Base-by-base conservation (phyloP, 306 rosid genomes). In the Vigna nakashimae region DNA sequence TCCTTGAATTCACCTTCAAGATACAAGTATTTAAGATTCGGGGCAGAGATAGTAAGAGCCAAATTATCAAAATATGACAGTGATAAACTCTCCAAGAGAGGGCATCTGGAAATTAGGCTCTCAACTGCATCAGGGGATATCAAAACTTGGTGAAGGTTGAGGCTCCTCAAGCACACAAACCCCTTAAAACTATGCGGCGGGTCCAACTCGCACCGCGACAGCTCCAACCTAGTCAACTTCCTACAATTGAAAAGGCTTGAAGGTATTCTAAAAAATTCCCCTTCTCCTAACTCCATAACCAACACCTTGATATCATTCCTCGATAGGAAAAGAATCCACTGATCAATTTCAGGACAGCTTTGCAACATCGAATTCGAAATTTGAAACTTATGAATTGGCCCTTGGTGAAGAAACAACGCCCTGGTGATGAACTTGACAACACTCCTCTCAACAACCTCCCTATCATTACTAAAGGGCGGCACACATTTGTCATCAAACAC, bases 1-100 rank as follows among this genome's bases (percentile, higher is more conserved):
- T 92, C 98, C 84, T 45, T 88, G 83, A 95, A 91, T 77, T 88
- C 98, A 51, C 98, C 98, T 87, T 92, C 96, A 45, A 95, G 97
- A 82, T 71, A 82, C 85, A 95, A 82, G 85, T 77, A 71, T 66
- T 84, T 91, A 76, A 95, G 98, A 77, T 92, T 91, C 1, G 98
- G 97, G 24, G 98, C 95, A 22, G 74, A 18, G 30, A 95, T 79
- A 62, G 77, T 86, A 40, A 95, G 92, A 74, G 88, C 85, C 75
- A 91, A 78, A 80, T 93, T 85, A 84, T 89, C 97, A 11, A 81
- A 83, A 69, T 92, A 89, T 0, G 92, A 79, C 50, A 92, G 62
- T 9, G 97, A 87, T n/a, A 95, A 81, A 56, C 53, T 89, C 93
- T 95, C 97, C 79, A 95, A 90, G 32, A 83, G 85, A 18, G 91